Evolutionary conservation across 1,284 basidiomycete genomes (phyloP).

Genomic region (Irpex sp.): DNA sequence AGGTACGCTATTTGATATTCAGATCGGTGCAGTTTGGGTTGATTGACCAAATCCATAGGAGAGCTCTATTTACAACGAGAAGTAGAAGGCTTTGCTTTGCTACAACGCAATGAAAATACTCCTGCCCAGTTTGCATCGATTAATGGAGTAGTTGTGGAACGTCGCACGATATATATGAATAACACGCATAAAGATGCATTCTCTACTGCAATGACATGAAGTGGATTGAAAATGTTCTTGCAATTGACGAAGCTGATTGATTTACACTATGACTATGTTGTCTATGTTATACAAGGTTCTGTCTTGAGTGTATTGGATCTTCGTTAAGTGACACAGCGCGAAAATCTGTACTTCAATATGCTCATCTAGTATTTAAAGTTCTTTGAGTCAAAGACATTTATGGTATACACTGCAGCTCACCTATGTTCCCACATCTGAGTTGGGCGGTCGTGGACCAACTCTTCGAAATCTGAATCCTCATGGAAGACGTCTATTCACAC

Average conservation of each 20-base stretch:
- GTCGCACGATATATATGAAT: too few species aligned
- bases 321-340: too few species aligned
- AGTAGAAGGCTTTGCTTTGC: neutral
- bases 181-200: neutral
- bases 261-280: neutral
- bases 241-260: neutral
- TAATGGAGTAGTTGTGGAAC: neutral
- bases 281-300: neutral
- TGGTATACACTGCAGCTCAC: neutral
- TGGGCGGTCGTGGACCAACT: conserved; percentile 1
- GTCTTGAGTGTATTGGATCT: too few species aligned
- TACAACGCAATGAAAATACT: neutral
- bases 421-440: neutral
- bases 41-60: neutral
- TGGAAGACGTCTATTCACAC: conserved; percentile 35
- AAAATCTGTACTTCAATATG: too few species aligned
- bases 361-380: too few species aligned
- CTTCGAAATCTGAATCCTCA: conserved; percentile 34
- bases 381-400: too few species aligned
- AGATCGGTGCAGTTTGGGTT: neutral
- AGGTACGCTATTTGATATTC: neutral
- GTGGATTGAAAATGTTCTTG: too few species aligned
- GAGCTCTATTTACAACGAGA: neutral
- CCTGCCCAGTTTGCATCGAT: neutral
- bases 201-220: neutral